These are phyloP conservation scores for Lentinus tigrinus DNA, from an alignment of 768 basidiomycete genomes.

Conservation along the genomic window DNA sequence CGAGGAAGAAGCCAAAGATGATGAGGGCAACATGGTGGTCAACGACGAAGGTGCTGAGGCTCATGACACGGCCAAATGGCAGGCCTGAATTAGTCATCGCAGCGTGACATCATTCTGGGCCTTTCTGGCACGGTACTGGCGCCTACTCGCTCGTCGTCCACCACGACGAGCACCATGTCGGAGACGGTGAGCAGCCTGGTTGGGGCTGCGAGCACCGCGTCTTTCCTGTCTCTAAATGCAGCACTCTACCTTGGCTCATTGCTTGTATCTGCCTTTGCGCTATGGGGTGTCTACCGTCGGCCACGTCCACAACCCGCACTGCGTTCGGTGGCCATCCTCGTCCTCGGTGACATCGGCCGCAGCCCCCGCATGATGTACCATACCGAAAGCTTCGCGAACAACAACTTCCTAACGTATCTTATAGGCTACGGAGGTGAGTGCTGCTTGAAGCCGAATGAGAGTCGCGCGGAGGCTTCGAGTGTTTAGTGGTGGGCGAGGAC, in stretches of 20 bases:
- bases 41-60: background rate
- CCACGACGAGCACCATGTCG: conserved; percentile 11
- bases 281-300: conserved; percentile 7
- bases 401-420: conserved; percentile 73
- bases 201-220: background rate
- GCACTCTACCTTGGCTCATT: background rate
- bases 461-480: too few species aligned
- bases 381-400: conserved; percentile 84
- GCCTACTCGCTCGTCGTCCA: background rate
- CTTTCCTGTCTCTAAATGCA: background rate
- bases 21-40: conserved; percentile 17
- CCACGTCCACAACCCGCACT: conserved; percentile 29
- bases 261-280: background rate
- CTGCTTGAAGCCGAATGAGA: background rate
- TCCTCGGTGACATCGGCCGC: conserved; percentile 93
- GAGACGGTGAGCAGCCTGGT: too few species aligned
- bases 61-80: too few species aligned
- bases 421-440: conserved; percentile 82
- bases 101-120: background rate
- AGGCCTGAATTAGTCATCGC: too few species aligned
- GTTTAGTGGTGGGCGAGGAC: too few species aligned
- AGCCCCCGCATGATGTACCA: conserved; percentile 99
- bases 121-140: too few species aligned
- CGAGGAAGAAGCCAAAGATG: conserved; percentile 15
- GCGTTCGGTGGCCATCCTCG: conserved; percentile 83